Evolutionary conservation across 345 rosid genomes (phyloP), one percentile per base, ranked within the genome.

Genomic region (Erodium maritimum): DNA sequence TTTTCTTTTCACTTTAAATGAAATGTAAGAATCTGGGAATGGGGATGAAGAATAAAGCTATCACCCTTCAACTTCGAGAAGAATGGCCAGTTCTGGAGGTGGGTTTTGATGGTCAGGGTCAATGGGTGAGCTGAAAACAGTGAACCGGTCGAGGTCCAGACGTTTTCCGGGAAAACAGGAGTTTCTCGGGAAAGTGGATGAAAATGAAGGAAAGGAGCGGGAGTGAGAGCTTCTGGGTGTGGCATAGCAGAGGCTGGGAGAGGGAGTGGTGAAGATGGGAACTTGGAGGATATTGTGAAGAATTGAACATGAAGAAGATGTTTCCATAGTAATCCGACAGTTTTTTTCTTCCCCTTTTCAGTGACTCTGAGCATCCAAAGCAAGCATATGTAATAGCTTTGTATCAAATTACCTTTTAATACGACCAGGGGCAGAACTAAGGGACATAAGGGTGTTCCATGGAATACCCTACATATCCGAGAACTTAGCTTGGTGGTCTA

Each of bases 11-110:
- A 18, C 23, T 16, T 54, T 17, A 16, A 16, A 2, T 8, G 14
- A 55, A 55, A n/a, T 6, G 5, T 13, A 11, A 23, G 11, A 55
- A 21, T 16, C 24, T 24, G 11, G 23, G 19, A 22, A 17, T 1
- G 3, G 7, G 17, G 7, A 17, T 12, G 9, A 23, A n/a, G 22
- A 56, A 0, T n/a, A 17, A 21, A 57, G 45, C 16, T 34, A 19
- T 18, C 78, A 91, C 97, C 96, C 95, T 63, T 91, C 97, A 67
- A 91, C 89, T 71, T 91, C 95, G 58, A 91, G 90, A 73, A 88
- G 83, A 61, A 91, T 72, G 42, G 84, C 95, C 18, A 86, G 62
- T 65, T 84, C 83, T 51, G 66, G 80, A 63, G 80, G 58, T 62
- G 83, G 79, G 58, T 65, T 69, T 67, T 60, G 46, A 37, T 12